These are phyloP conservation scores for Hymenoscyphus scutula DNA, from an alignment of 2,329 filamentous ascomycete genomes.

Conservation along the genomic window DNA sequence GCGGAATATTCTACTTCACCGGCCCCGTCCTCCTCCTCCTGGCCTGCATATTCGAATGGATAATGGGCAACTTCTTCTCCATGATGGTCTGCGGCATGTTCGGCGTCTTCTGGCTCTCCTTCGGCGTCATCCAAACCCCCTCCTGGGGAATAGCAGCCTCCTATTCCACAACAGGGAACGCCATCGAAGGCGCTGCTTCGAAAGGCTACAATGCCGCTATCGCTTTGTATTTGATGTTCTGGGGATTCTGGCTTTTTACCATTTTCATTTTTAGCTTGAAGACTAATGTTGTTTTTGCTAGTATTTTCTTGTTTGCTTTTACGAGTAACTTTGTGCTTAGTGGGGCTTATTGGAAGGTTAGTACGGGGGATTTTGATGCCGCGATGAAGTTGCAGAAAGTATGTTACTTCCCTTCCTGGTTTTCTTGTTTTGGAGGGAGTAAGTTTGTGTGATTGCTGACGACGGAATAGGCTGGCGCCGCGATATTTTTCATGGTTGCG, in stretches of 20 bases:
- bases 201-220: conserved; percentile 49
- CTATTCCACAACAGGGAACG: conserved; percentile 42
- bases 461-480: conserved; percentile 37
- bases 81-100: conserved; percentile 55
- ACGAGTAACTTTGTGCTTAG: conserved; percentile 45
- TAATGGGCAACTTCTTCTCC: conserved; percentile 50
- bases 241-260: conserved; percentile 51
- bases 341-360: conserved; percentile 49
- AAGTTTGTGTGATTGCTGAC: conserved; percentile 5
- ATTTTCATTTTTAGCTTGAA: conserved; percentile 51
- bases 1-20: conserved; percentile 29
- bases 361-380: conserved; percentile 42
- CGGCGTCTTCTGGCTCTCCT: conserved; percentile 49
- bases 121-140: conserved; percentile 50
- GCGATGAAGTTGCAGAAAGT: conserved; percentile 47
- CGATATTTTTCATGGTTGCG: conserved; percentile 46
- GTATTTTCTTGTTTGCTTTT: conserved; percentile 49
- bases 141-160: conserved; percentile 45
- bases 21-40: conserved; percentile 48
- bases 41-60: conserved; percentile 51
- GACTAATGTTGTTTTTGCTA: conserved; percentile 49
- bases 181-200: conserved; percentile 44
- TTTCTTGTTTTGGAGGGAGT: not conserved
- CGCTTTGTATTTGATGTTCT: conserved; percentile 49
- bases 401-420: conserved; percentile 13